Conservation (phyloP, 1,284 basidiomycete species). For the Stereum hirsutum region DNA sequence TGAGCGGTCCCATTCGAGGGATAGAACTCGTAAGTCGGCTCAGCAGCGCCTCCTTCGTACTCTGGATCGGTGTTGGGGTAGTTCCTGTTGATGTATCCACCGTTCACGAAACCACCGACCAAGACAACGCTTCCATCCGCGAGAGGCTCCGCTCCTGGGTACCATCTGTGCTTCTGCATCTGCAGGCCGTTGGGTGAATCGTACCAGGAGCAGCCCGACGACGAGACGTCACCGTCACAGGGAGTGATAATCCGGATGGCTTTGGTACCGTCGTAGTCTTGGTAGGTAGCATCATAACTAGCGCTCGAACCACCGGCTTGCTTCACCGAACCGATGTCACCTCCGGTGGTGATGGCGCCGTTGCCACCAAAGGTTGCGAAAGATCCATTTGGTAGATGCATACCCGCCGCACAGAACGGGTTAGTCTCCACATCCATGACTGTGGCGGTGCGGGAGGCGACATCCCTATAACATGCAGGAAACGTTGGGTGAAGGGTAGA, state of each 20-base stretch:
- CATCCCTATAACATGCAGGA: neutral
- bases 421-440: conserved; percentile 74
- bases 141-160: conserved; percentile 76
- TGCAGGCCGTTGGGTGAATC: conserved; percentile 59
- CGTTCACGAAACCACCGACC: conserved; percentile 77
- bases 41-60: conserved; percentile 58
- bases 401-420: conserved; percentile 75
- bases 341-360: conserved; percentile 66
- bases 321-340: conserved; percentile 30
- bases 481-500: neutral
- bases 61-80: conserved; percentile 62
- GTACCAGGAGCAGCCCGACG: conserved; percentile 62
- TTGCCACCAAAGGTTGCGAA: conserved; percentile 42
- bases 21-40: conserved; percentile 76
- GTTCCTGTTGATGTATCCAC: conserved; percentile 85
- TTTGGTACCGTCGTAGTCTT: conserved; percentile 58
- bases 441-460: conserved; percentile 20
- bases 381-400: conserved; percentile 34
- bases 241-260: conserved; percentile 72
- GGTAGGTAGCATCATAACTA: conserved; percentile 48
- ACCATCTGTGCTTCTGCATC: conserved; percentile 81
- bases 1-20: conserved; percentile 51
- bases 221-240: conserved; percentile 48
- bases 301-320: conserved; percentile 32
- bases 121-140: conserved; percentile 62